phyloP scores from a whole-genome alignment of 306 rosid genomes.

The Rubus idaeus region DNA sequence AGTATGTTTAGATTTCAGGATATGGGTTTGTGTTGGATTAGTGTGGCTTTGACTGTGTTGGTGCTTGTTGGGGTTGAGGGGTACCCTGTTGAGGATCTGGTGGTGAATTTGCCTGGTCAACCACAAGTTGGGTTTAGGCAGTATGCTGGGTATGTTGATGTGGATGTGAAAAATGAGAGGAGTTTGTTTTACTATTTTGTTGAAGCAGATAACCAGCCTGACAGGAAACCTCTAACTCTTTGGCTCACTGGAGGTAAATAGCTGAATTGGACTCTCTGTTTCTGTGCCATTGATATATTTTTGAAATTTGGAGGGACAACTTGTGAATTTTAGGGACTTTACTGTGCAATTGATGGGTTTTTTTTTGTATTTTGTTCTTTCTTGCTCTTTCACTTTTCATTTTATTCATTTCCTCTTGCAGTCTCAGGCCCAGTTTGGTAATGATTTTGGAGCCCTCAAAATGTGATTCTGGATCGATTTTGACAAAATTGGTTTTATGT shows the following conservation, averaged over 20 bases:
- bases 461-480: too few species aligned
- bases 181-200: slow-evolving; percentile 83
- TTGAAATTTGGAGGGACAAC: neutral
- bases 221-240: slow-evolving; percentile 62
- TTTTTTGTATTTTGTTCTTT: too few species aligned
- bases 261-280: neutral
- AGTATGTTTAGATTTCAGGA: slow-evolving; percentile 24
- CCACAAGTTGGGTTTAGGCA: slow-evolving; percentile 69
- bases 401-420: too few species aligned
- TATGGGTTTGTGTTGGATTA: slow-evolving; percentile 48
- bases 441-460: too few species aligned
- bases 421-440: too few species aligned
- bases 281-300: slow-evolving; percentile 8
- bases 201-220: slow-evolving; percentile 53
- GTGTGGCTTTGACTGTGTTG: slow-evolving; percentile 21
- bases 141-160: slow-evolving; percentile 80
- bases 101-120: slow-evolving; percentile 68
- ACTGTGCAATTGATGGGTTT: too few species aligned
- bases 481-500: too few species aligned
- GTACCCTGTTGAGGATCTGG: slow-evolving; percentile 68
- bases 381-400: too few species aligned
- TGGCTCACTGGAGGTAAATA: slow-evolving; percentile 94
- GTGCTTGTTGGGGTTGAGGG: slow-evolving; percentile 33
- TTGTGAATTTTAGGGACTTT: neutral
- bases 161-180: slow-evolving; percentile 60